phyloP scores from a whole-genome alignment of 192 early-diverging fungal species.

The Phlyctochytrium bullatum region DNA sequence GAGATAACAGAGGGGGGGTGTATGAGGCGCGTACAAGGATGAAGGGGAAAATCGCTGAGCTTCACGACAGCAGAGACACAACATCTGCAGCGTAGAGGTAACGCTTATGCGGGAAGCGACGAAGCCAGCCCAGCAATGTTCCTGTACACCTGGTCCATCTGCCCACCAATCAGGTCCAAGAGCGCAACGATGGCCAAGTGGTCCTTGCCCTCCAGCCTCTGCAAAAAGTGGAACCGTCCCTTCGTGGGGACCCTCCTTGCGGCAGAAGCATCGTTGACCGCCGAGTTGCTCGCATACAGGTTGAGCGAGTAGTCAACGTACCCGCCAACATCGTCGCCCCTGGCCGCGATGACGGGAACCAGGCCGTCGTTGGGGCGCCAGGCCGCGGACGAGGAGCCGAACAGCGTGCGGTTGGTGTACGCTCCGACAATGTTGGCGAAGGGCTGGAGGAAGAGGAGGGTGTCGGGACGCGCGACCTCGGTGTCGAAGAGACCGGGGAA shows the following conservation, averaged over 20 bases:
- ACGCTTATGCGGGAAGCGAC: no score
- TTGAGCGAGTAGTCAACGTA: conserved; percentile 13
- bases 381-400: background rate
- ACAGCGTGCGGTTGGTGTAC: conserved; percentile 17
- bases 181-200: conserved; percentile 12
- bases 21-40: no score
- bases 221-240: conserved; percentile 17
- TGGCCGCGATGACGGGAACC: conserved; percentile 12
- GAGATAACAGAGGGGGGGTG: no score
- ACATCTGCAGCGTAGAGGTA: no score
- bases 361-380: conserved; percentile 27
- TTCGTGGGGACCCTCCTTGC: background rate
- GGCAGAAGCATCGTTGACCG: background rate
- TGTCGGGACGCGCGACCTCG: background rate
- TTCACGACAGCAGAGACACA: no score
- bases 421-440: conserved; percentile 16
- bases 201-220: conserved; percentile 4
- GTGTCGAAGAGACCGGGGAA: background rate
- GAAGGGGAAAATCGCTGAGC: no score
- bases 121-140: conserved; percentile 22
- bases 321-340: conserved; percentile 11
- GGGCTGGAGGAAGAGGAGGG: conserved; percentile 2
- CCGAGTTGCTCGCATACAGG: background rate
- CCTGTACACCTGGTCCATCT: conserved; percentile 13
- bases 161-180: conserved; percentile 13